Percentiles rank a stretch among this genome's conserved stretches.
These are phyloP conservation scores for Saccharomyces hybrid DNA, from an alignment of 1,139 yeast genomes.

Conservation along the genomic window DNA sequence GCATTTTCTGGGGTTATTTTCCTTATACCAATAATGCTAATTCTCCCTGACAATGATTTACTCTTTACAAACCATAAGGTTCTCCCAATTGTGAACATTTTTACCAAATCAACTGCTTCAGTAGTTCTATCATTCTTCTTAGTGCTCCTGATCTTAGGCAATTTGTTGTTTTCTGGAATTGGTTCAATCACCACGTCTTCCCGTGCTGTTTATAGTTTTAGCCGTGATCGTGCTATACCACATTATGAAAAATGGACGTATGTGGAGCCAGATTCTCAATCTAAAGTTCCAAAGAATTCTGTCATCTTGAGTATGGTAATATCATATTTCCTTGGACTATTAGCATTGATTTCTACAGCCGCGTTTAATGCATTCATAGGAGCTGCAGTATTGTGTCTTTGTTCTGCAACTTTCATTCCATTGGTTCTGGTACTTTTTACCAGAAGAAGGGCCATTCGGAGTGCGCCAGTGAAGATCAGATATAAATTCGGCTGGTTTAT, in stretches of 20 bases:
- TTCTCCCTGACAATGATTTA: constrained; percentile 55
- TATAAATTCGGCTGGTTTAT: constrained; percentile 56
- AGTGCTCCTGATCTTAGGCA: constrained; percentile 59
- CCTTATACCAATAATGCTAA: constrained; percentile 61
- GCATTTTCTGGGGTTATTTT: constrained; percentile 63
- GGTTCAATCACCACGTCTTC: constrained; percentile 82
- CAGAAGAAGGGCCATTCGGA: constrained; percentile 54
- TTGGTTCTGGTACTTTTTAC: constrained; percentile 55
- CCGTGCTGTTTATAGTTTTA: constrained; percentile 77
- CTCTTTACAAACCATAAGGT: constrained; percentile 57
- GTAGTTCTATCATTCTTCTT: constrained; percentile 59
- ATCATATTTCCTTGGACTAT: constrained; percentile 51
- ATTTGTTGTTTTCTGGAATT: constrained; percentile 67
- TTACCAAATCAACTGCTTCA: constrained; percentile 63
- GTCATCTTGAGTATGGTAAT: constrained; percentile 60
- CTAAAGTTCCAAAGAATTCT: constrained; percentile 68
- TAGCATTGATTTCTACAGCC: constrained; percentile 61
- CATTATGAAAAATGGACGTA: constrained; percentile 56
- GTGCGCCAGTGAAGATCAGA: constrained; percentile 63
- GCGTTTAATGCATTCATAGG: constrained; percentile 85
- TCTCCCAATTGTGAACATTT: constrained; percentile 51
- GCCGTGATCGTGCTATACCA: constrained; percentile 85
- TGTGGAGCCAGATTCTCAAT: constrained; percentile 48
- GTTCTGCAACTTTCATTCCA: constrained; percentile 73
- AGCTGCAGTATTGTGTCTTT: constrained; percentile 71